phyloP scores from a whole-genome alignment of 1,139 yeast species.

The Taiozyma onychis region DNA sequence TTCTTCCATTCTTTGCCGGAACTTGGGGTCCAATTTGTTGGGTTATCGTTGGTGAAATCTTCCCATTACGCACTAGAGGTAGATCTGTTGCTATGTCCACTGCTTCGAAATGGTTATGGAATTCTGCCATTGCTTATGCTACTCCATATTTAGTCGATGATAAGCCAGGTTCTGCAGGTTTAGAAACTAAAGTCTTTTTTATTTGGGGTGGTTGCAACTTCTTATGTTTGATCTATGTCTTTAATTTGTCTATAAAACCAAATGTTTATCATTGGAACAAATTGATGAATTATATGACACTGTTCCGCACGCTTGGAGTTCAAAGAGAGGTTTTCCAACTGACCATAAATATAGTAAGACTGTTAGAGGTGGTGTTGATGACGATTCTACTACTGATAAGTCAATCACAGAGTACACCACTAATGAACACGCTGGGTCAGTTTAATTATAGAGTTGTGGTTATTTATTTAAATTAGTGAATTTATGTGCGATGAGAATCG shows the following conservation, averaged over 20 bases:
- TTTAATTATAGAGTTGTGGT: background rate
- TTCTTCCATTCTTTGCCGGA: constrained; percentile 68
- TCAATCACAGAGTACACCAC: background rate
- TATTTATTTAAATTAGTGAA: too few relatives aligned
- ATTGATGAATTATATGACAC: constrained; percentile 53
- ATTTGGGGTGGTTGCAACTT: constrained; percentile 57
- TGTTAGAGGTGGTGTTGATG: constrained; percentile 5
- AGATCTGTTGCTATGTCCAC: constrained; percentile 69
- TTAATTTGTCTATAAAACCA: constrained; percentile 59
- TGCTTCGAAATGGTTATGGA: constrained; percentile 77
- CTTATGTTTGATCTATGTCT: constrained; percentile 42
- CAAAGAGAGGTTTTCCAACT: constrained; percentile 41
- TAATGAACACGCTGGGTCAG: background rate
- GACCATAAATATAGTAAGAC: constrained; percentile 17
- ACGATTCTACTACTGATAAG: constrained; percentile 4
- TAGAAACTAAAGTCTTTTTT: constrained; percentile 66
- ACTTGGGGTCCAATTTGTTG: constrained; percentile 81
- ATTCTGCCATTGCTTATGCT: constrained; percentile 65
- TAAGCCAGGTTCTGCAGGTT: constrained; percentile 52
- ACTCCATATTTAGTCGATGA: constrained; percentile 68
- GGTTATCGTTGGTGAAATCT: constrained; percentile 73
- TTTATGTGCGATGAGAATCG: too few relatives aligned
- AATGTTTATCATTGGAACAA: constrained; percentile 61
- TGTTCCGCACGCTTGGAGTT: constrained; percentile 37
- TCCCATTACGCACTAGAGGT: constrained; percentile 66